Evolutionary conservation across 441 rosid genomes (phyloP).

Genomic region (Kokia cookei): DNA sequence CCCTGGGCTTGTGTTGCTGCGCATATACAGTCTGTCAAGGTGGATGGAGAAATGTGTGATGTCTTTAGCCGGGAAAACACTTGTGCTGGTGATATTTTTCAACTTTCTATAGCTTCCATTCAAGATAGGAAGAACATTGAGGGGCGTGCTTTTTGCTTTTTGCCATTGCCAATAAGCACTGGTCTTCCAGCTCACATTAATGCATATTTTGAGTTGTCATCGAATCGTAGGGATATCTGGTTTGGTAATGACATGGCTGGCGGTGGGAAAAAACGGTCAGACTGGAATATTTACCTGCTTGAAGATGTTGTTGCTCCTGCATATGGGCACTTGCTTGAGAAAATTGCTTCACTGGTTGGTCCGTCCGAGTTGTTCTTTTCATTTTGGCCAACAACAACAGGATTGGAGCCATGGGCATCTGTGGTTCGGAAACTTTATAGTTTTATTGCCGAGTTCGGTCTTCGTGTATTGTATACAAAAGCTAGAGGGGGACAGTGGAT

Average conservation of each 20-base stretch:
- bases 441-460: conserved; percentile 69
- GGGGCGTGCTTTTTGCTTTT: conserved; percentile 97
- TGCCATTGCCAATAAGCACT: conserved; percentile 87
- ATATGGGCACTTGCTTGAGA: conserved; percentile 89
- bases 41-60: conserved; percentile 29
- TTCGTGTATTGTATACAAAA: conserved; percentile 76
- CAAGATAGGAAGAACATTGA: conserved; percentile 55
- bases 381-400: conserved; percentile 76
- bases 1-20: conserved; percentile 99
- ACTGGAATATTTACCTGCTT: conserved; percentile 91
- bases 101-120: conserved; percentile 40
- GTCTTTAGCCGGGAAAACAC: conserved; percentile 23
- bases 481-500: conserved; percentile 97
- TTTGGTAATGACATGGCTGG: conserved; percentile 99
- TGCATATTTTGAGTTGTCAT: conserved; percentile 95
- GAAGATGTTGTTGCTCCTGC: conserved; percentile 91
- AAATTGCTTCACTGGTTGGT: conserved; percentile 78
- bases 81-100: conserved; percentile 44
- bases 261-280: conserved; percentile 92
- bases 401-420: conserved; percentile 95
- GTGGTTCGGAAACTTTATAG: conserved; percentile 66
- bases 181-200: conserved; percentile 95
- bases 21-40: conserved; percentile 62
- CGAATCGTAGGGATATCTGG: conserved; percentile 99
- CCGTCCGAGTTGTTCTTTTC: conserved; percentile 81